A percentile compares a stretch with the other conserved stretches of the same genome.
Evolutionary conservation across 148 eudicot species (phyloP).

Genomic region (Spergularia marina): DNA sequence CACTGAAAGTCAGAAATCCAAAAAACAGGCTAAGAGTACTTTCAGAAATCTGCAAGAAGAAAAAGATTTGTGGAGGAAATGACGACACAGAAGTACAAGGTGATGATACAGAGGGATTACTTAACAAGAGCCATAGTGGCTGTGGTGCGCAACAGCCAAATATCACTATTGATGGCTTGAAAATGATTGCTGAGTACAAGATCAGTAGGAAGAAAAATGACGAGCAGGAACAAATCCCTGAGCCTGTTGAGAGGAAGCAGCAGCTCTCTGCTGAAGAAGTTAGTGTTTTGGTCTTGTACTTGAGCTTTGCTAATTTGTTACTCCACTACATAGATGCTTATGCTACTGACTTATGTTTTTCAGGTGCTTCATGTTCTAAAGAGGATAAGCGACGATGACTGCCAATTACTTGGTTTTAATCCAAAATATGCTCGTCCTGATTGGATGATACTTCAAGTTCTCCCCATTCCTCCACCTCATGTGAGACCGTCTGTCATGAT

Average conservation of each 20-base stretch:
- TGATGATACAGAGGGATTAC: conserved; percentile 54
- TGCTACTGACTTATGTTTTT: not conserved
- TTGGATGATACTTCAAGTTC: conserved; percentile 88
- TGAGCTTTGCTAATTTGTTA: too few relatives aligned
- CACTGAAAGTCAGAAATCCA: conserved; percentile 81
- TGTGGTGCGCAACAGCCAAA: conserved; percentile 74
- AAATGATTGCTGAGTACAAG: conserved; percentile 61
- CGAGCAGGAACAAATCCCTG: conserved; percentile 72
- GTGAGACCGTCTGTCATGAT: conserved; percentile 84
- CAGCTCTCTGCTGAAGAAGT: conserved; percentile 68
- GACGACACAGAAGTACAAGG: conserved; percentile 75
- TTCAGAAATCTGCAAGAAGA: conserved; percentile 85
- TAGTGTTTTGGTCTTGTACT: not conserved
- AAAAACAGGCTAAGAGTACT: conserved; percentile 79
- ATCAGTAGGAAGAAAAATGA: conserved; percentile 63
- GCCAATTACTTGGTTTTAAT: conserved; percentile 54
- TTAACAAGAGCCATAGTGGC: conserved; percentile 56
- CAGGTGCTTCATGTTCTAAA: conserved; percentile 70
- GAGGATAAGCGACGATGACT: conserved; percentile 72
- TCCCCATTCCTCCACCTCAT: conserved; percentile 75
- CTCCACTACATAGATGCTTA: not conserved
- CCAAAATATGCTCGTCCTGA: conserved; percentile 79
- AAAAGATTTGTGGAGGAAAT: conserved; percentile 90
- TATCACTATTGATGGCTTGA: conserved; percentile 66
- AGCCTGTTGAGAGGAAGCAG: conserved; percentile 74